Percentiles rank a stretch among this genome's conserved stretches.
phyloP scores from a whole-genome alignment of 2,329 filamentous ascomycete genomes.

The Ploettnerulaceae sp. region DNA sequence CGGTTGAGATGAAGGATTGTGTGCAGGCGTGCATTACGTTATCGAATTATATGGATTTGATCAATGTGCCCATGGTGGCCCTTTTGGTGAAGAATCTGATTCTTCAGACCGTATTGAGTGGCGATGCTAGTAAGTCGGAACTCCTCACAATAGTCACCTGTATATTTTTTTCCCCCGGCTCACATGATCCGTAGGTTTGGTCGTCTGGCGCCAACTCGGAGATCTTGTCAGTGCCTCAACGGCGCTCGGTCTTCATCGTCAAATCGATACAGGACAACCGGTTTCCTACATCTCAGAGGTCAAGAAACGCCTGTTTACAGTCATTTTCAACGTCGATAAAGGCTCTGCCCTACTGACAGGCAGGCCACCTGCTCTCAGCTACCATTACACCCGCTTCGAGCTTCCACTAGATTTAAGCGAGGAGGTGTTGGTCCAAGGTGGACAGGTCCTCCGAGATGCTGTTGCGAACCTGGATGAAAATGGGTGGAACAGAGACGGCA shows the following conservation, averaged over 20 bases:
- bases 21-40: conserved; percentile 36
- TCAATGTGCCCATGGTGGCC: conserved; percentile 39
- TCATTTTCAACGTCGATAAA: conserved; percentile 45
- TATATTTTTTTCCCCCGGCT: not conserved
- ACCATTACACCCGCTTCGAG: conserved; percentile 50
- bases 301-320: conserved; percentile 35
- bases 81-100: conserved; percentile 36
- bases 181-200: conserved; percentile 31
- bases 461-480: conserved; percentile 40
- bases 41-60: conserved; percentile 33
- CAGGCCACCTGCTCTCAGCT: conserved; percentile 47
- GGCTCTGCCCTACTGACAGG: conserved; percentile 48
- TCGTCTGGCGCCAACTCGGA: conserved; percentile 37
- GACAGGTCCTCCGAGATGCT: conserved; percentile 37
- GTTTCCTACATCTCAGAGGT: conserved; percentile 35
- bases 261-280: conserved; percentile 17
- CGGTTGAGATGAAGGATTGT: conserved; percentile 32
- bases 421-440: conserved; percentile 42
- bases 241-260: conserved; percentile 30
- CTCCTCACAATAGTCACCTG: not conserved
- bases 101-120: conserved; percentile 37
- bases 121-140: conserved; percentile 39
- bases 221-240: conserved; percentile 35
- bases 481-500: conserved; percentile 48
- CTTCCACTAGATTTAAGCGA: conserved; percentile 51